phyloP scores from a whole-genome alignment of 306 rosid genomes.

The Begonia fuchsioides region DNA sequence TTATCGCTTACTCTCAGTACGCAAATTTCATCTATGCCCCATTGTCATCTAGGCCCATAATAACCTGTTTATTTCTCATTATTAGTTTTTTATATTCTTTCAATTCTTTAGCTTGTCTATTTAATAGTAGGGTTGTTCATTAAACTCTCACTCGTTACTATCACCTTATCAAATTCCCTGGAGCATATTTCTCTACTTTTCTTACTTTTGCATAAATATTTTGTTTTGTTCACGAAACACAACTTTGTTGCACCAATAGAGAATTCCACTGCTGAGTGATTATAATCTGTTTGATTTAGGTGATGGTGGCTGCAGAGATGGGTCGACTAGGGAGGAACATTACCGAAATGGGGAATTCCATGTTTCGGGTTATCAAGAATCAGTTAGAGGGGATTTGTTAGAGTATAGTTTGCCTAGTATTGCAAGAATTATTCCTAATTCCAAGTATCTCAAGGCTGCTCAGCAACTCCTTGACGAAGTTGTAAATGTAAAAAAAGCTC shows the following conservation, averaged over 20 bases:
- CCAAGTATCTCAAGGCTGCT: conserved; percentile 59
- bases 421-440: conserved; percentile 40
- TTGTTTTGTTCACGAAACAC: too few relatives aligned
- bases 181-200: too few relatives aligned
- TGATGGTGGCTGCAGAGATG: conserved; percentile 30
- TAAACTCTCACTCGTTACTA: too few relatives aligned
- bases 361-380: conserved; percentile 33
- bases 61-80: too few relatives aligned
- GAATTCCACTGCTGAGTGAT: conserved; percentile 34
- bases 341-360: conserved; percentile 30
- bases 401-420: conserved; percentile 29
- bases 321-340: conserved; percentile 33
- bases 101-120: too few relatives aligned
- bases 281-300: conserved; percentile 26
- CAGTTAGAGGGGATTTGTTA: conserved; percentile 31
- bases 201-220: too few relatives aligned
- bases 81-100: too few relatives aligned
- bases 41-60: conserved; percentile 32
- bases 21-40: conserved; percentile 38
- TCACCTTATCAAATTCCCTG: too few relatives aligned
- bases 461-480: conserved; percentile 72
- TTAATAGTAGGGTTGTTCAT: too few relatives aligned
- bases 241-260: too few relatives aligned
- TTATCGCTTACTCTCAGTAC: conserved; percentile 64
- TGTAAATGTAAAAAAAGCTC: conserved; percentile 49